Percentiles rank a stretch among this genome's conserved stretches.
Evolutionary conservation across 306 rosid genomes (phyloP).

Genomic region (Corylus avellana): DNA sequence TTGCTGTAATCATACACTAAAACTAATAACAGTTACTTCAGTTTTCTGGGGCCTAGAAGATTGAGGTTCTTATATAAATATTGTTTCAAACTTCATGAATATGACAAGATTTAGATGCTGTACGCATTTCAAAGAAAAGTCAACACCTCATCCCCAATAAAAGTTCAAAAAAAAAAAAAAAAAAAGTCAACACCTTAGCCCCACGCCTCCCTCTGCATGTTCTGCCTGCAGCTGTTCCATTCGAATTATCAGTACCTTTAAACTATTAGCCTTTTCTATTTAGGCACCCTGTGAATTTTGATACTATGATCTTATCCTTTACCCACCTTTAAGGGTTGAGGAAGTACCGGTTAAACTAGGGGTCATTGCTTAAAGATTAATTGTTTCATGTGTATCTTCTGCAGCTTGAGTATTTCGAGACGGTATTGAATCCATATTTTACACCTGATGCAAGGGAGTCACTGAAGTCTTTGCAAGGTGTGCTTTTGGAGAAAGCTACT

Average conservation of each 20-base stretch:
- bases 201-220: too few relatives aligned
- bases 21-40: neutral
- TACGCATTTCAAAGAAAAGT: neutral
- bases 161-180: neutral
- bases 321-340: neutral
- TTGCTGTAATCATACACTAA: neutral
- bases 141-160: neutral
- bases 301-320: neutral
- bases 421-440: slow-evolving; percentile 85
- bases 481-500: slow-evolving; percentile 93
- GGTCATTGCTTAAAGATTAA: slow-evolving; percentile 22
- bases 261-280: too few relatives aligned
- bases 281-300: neutral
- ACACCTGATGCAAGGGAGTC: slow-evolving; percentile 95
- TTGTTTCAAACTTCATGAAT: neutral
- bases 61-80: slow-evolving; percentile 4
- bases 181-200: neutral
- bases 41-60: neutral
- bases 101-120: neutral
- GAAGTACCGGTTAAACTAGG: neutral
- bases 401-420: slow-evolving; percentile 99
- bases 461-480: slow-evolving; percentile 85
- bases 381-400: slow-evolving; percentile 30
- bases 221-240: slow-evolving; percentile 4
- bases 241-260: neutral